Evolutionary conservation across 2,329 filamentous ascomycete genomes (phyloP), one percentile per base, ranked within the genome.

Genomic region (Xylaria sp.): DNA sequence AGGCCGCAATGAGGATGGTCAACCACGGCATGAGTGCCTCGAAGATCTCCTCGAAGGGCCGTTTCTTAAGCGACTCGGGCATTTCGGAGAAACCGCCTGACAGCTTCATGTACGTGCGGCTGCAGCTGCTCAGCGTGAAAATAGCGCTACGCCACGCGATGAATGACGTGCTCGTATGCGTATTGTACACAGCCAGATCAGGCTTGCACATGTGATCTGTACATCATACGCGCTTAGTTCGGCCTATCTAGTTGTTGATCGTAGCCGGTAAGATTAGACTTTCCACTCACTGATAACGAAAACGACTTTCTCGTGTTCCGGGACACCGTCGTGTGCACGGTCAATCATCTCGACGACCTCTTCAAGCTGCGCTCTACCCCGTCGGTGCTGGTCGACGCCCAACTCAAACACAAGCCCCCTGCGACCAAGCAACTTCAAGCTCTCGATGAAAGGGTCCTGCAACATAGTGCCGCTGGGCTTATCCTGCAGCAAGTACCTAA

Each of bases 131-230:
- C 71, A 96, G 87, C 8, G 83, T 81, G 69, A 85, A 85, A 72
- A 96, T 87, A 63, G 87, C 83, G 13, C 83, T 81, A 57, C 86
- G 85, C 91, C 92, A 96, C 57, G 85, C 84, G 58, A 83, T 76
- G 74, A 90, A 93, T 25, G 83, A 80, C 1, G 83, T 79, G 70
- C 87, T 82, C 35, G 76, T 80, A 64, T 65, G 67, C 48, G 79
- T 82, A 74, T 84, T 88, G 78, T 83, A 80, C 69, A 90, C 81
- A 31, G 82, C 82, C 27, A 96, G 80, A 74, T 94, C 87, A 1
- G 93, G 93, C 78, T 97, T 97, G 83, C 92, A 93, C 68, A 97
- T 84, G 77, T 97, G 93, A 76, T 97, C 91, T 93, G 66, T 31
- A 25, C 25, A 33, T n/a, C n/a, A 23, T 17, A 11, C 15, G n/a